phyloP scores from a whole-genome alignment of 176 grass and related monocot species.

The Ensete ventricosum region DNA sequence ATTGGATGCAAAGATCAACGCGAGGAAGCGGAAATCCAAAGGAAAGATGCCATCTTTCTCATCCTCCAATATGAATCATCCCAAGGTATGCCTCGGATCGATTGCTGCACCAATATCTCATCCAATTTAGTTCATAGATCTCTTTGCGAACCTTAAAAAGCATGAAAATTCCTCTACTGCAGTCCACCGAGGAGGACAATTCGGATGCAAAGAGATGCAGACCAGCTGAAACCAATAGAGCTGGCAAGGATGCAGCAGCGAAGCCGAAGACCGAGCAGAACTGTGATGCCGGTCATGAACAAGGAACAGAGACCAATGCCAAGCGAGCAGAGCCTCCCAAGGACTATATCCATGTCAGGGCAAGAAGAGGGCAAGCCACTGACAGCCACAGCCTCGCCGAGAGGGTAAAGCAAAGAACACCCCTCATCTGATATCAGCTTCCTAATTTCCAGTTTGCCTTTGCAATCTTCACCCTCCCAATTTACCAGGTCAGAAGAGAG shows the following conservation, averaged over 20 bases:
- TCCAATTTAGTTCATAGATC: not conserved
- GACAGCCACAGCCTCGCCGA: slow-evolving; percentile 77
- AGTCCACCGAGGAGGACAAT: slow-evolving; percentile 13
- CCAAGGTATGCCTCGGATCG: not conserved
- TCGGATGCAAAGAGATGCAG: slow-evolving; percentile 22
- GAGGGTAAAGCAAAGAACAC: slow-evolving; percentile 32
- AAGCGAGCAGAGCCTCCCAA: slow-evolving; percentile 24
- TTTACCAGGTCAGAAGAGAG: slow-evolving; percentile 50
- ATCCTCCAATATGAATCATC: not conserved
- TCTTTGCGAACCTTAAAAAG: not conserved
- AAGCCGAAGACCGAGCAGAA: slow-evolving; percentile 10
- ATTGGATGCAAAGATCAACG: slow-evolving; percentile 4
- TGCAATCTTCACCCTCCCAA: not conserved
- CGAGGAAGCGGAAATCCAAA: slow-evolving; percentile 45
- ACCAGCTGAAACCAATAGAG: not conserved
- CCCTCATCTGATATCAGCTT: not conserved
- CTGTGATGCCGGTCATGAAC: not conserved
- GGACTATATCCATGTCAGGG: slow-evolving; percentile 67
- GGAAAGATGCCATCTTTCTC: slow-evolving; percentile 26
- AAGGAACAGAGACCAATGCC: slow-evolving; percentile 10
- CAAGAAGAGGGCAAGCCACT: slow-evolving; percentile 58
- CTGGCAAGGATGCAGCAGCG: not conserved
- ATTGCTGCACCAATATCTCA: not conserved
- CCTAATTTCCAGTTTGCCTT: not conserved
- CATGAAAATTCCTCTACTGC: not conserved